phyloP scores from a whole-genome alignment of 441 rosid species.

The Flueggea neowawraea region DNA sequence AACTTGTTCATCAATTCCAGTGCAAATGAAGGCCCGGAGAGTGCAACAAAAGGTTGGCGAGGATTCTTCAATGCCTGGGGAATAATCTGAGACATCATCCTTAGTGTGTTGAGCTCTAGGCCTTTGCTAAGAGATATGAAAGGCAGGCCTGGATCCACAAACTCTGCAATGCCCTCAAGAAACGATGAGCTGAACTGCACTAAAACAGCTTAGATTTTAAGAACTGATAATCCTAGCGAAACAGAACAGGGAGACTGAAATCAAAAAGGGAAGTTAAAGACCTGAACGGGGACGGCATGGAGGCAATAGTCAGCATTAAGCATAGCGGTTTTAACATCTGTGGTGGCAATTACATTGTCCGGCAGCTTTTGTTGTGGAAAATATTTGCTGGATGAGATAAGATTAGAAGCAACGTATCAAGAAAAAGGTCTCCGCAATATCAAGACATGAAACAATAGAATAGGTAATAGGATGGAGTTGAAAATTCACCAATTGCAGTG shows the following conservation, averaged over 20 bases:
- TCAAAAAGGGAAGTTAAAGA: conserved; percentile 14
- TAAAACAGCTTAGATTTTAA: not conserved
- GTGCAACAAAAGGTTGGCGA: conserved; percentile 80
- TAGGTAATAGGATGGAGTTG: not conserved
- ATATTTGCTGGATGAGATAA: conserved; percentile 48
- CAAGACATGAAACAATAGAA: not conserved
- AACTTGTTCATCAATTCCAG: conserved; percentile 81
- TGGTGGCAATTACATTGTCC: conserved; percentile 74
- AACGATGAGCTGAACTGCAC: conserved; percentile 85
- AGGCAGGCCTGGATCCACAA: conserved; percentile 85
- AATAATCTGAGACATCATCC: conserved; percentile 96
- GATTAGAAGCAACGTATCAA: not conserved
- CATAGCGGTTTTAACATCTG: conserved; percentile 73
- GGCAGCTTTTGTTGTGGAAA: conserved; percentile 84
- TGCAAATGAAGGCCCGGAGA: conserved; percentile 95
- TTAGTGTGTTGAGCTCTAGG: conserved; percentile 79
- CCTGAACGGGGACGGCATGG: conserved; percentile 96
- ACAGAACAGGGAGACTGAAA: not conserved
- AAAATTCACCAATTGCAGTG: conserved; percentile 54
- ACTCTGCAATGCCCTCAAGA: conserved; percentile 71
- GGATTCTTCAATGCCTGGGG: conserved; percentile 70
- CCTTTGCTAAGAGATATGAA: conserved; percentile 96
- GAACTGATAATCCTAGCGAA: not conserved
- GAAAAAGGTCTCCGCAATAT: not conserved
- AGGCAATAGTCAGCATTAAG: conserved; percentile 81